Evolutionary conservation across 2,329 filamentous ascomycete genomes (phyloP), one percentile per base, ranked within the genome.

Genomic region (Xylaria sp.): DNA sequence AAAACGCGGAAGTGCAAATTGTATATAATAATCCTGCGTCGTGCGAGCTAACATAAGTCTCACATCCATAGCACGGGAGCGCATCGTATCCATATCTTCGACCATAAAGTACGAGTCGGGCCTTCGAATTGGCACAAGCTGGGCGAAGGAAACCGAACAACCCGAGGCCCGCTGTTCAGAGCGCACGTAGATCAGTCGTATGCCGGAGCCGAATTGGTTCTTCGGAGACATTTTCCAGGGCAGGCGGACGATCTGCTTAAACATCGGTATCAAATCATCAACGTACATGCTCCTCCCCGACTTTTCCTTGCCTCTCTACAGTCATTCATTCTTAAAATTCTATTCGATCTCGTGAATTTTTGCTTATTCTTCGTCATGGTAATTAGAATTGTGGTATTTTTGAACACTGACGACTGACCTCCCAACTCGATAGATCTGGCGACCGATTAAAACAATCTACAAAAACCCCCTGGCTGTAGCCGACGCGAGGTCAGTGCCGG

Each of bases 51-150:
- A 68, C 59, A 51, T 8, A 25, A 36, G 33, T 6, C 10, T 13
- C 23, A 7, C 18, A 18, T 36, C 51, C 55, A 90, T 1, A 88
- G 87, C 1, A 90, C 89, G 28, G 86, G 88, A 3, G 85, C 90
- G n/a, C 69, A 75, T 13, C 83, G 85, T n/a, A 83, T 93, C 9
- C 81, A 91, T 63, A 80, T 93, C 66, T 93, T 93, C 81, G 91
- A 93, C 80, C 90, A 94, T 79, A 93, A 91, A 12, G 89, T 93
- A 72, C 88, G 92, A 43, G 78, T 79, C 54, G 81, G 81, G 0
- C 81, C 80, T 7, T 79, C 81, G 2, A 77, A 83, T 65, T 94
- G 91, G 90, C 88, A 89, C 76, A 91, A 91, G 74, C 78, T 91
- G 82, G 88, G 89, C 82, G 64, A 89, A 84, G 28, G 90, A 87